These are phyloP conservation scores for Pistacia atlantica DNA, from an alignment of 345 rosid genomes.

Conservation along the genomic window DNA sequence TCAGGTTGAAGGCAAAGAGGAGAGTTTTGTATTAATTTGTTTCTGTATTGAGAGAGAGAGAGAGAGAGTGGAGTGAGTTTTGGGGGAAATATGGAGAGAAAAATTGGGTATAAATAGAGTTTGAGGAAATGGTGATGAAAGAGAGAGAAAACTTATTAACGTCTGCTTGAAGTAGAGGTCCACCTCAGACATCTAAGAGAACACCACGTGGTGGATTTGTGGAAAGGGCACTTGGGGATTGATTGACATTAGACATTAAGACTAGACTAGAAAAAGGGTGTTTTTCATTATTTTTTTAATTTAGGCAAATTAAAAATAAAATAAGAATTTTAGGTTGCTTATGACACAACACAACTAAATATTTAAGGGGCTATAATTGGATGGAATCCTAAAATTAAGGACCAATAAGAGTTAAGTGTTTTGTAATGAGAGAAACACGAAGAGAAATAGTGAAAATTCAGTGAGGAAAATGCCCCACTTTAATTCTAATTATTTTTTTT, in stretches of 20 bases:
- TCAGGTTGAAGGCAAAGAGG: background rate
- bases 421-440: background rate
- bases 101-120: constrained; percentile 37
- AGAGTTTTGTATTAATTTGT: background rate
- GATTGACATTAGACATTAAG: background rate
- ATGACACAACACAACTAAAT: background rate
- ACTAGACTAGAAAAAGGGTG: background rate
- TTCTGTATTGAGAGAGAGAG: background rate
- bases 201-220: constrained; percentile 46
- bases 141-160: background rate
- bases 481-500: background rate
- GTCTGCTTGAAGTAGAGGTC: constrained; percentile 27
- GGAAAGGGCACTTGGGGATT: constrained; percentile 29
- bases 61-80: constrained; percentile 3
- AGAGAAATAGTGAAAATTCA: background rate
- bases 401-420: constrained; percentile 16
- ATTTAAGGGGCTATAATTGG: constrained; percentile 2
- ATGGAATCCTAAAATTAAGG: constrained; percentile 24
- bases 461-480: background rate
- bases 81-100: constrained; percentile 15
- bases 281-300: background rate
- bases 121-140: background rate
- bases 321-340: background rate
- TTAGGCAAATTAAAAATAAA: background rate
- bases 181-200: constrained; percentile 43